phyloP scores from a whole-genome alignment of 768 basidiomycete genomes.

The Mycena kentingensis region DNA sequence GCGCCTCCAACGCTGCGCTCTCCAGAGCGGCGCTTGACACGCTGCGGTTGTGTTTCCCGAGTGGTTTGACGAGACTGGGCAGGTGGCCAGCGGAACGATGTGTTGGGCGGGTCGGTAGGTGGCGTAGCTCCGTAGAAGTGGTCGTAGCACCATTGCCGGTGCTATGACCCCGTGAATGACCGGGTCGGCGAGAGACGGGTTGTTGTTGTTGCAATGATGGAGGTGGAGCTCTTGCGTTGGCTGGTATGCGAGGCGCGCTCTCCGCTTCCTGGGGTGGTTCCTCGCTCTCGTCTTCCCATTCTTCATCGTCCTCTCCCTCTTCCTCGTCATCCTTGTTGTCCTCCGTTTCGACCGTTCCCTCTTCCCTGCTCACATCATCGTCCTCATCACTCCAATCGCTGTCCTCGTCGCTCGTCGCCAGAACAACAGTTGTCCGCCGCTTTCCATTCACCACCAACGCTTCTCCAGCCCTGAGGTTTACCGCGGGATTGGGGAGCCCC shows the following conservation, averaged over 20 bases:
- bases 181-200: neutral
- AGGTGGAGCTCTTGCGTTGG: constrained; percentile 17
- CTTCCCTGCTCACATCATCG: constrained; percentile 12
- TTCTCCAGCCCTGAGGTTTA: constrained; percentile 13
- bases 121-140: constrained; percentile 15
- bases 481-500: constrained; percentile 10
- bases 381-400: constrained; percentile 18
- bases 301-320: constrained; percentile 18
- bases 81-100: constrained; percentile 18
- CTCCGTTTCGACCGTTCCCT: constrained; percentile 11
- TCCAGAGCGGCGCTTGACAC: neutral
- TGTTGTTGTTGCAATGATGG: constrained; percentile 17
- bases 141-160: neutral
- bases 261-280: neutral
- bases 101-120: constrained; percentile 20
- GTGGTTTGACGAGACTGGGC: constrained; percentile 25
- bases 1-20: no score
- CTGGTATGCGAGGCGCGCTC: neutral
- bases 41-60: constrained; percentile 22
- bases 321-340: constrained; percentile 16
- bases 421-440: constrained; percentile 4
- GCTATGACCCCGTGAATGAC: constrained; percentile 10
- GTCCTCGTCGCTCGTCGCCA: constrained; percentile 17
- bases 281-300: constrained; percentile 12
- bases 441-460: constrained; percentile 19